Conservation (phyloP, 768 basidiomycete species). For the Lactifluus volemus region DNA sequence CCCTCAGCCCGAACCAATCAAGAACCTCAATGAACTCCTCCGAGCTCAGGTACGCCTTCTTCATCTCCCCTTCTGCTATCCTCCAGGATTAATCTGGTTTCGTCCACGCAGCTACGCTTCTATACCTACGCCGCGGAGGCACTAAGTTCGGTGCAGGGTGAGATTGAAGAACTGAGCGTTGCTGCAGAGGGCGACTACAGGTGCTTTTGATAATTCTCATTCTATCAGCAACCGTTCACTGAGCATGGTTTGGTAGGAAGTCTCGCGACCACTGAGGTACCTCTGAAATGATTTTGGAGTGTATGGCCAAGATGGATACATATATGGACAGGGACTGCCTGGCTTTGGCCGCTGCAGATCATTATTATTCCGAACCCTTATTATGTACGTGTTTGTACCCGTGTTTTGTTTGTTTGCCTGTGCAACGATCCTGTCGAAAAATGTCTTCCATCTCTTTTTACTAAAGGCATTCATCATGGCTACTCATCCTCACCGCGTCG, state of each 20-base stretch:
- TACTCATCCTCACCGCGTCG: slow-evolving; percentile 1
- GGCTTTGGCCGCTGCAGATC: not conserved
- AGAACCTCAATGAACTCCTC: slow-evolving; percentile 84
- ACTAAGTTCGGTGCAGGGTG: slow-evolving; percentile 73
- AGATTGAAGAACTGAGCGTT: slow-evolving; percentile 87
- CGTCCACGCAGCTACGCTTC: slow-evolving; percentile 50
- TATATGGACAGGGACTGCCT: not conserved
- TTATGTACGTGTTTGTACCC: slow-evolving; percentile 10
- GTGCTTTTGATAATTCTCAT: slow-evolving; percentile 28
- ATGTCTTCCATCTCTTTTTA: slow-evolving; percentile 9
- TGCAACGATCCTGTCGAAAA: slow-evolving; percentile 7
- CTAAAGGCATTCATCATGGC: not conserved
- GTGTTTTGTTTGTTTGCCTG: slow-evolving; percentile 6
- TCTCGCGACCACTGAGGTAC: slow-evolving; percentile 78
- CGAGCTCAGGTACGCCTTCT: slow-evolving; percentile 65
- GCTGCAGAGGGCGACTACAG: slow-evolving; percentile 95
- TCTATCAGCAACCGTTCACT: not conserved
- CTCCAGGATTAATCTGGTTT: not conserved
- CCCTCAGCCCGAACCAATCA: slow-evolving; percentile 84
- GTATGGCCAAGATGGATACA: not conserved
- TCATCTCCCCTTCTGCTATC: not conserved
- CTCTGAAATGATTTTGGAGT: slow-evolving; percentile 25
- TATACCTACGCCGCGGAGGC: slow-evolving; percentile 73
- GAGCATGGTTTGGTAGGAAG: slow-evolving; percentile 45
- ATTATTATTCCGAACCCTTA: slow-evolving; percentile 6